Conservation (phyloP, 2,329 filamentous ascomycete species). For the Neurospora crassa region DNA sequence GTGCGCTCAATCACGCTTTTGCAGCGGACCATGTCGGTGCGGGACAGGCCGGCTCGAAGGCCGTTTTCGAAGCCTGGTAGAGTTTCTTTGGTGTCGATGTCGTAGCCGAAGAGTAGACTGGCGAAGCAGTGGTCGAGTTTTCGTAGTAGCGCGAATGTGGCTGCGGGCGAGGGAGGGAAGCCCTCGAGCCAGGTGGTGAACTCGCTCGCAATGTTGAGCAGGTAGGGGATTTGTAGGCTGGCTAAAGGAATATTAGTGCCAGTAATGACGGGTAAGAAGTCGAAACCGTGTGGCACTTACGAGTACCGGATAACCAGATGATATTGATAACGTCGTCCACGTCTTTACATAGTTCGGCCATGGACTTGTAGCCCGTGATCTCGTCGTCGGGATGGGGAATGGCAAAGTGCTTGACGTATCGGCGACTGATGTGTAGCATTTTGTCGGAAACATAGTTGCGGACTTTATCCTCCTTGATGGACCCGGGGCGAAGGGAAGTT, state of each 20-base stretch:
- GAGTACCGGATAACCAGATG: conserved; percentile 79
- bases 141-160: conserved; percentile 59
- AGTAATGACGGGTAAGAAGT: neutral
- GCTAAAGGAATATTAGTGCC: conserved; percentile 35
- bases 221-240: conserved; percentile 70
- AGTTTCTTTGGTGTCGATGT: conserved; percentile 53
- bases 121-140: conserved; percentile 82
- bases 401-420: conserved; percentile 51
- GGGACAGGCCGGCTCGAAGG: conserved; percentile 55
- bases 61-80: conserved; percentile 63
- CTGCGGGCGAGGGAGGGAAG: conserved; percentile 58
- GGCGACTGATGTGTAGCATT: conserved; percentile 43
- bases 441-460: conserved; percentile 46
- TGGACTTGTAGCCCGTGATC: conserved; percentile 45
- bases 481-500: conserved; percentile 43
- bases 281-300: conserved; percentile 40
- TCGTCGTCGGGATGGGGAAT: conserved; percentile 34
- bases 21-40: conserved; percentile 79
- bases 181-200: conserved; percentile 62
- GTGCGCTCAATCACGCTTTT: conserved; percentile 73
- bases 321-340: conserved; percentile 68
- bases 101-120: conserved; percentile 58
- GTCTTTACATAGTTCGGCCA: conserved; percentile 64
- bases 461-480: conserved; percentile 50
- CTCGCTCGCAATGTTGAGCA: conserved; percentile 68